Evolutionary conservation across 495 filamentous ascomycete species (phyloP), one percentile per base, ranked within the genome.

Genomic region (Glonium stellatum): DNA sequence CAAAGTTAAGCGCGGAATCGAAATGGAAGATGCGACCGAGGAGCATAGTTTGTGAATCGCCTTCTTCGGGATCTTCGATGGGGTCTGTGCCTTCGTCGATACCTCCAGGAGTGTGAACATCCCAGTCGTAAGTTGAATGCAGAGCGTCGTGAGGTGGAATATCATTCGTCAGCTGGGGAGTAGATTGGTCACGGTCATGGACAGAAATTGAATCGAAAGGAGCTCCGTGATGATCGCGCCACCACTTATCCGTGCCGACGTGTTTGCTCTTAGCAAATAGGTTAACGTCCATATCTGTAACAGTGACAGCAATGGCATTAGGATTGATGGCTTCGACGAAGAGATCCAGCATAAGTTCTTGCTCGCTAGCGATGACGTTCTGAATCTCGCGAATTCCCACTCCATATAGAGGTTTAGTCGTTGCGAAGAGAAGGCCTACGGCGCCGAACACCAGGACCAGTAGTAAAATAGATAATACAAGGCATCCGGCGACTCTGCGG

Each of bases 281-380:
- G 66, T 93, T 88, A 54, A 97, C 79, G 70, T 97, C 88, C 66
- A 92, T 86, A 27, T 87, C 82, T 62, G 87, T 84, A 53, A 98
- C 82, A 9, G 86, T 85, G 25, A 98, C 84, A 15, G 87, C 83
- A 46, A 97, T 86, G 19, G 95, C 79, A 63, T 98, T 98, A 0
- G 92, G 93, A 69, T 98, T 98, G 59, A 88, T 77, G 0, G 92
- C 93, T 60, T 79, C 79, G 39, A 98, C 87, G n/a, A 87, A 83
- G 9, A 97, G 76, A 67, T 98, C 92, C 61, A 98, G 78, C 86
- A 98, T 97, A 19, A 98, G 79, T 68, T 97, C 95, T 71, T 96
- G 88, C 69, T 96, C 87, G 61, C 89, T 95, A 5, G 91, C 91
- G 34, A 97, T 80, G 18, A 98, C 90, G 65, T 96, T 92, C 63